Evolutionary conservation across 352 stramenopile genomes (phyloP), one percentile per base, ranked within the genome.

Genomic region (Phytopythium delawarense): DNA sequence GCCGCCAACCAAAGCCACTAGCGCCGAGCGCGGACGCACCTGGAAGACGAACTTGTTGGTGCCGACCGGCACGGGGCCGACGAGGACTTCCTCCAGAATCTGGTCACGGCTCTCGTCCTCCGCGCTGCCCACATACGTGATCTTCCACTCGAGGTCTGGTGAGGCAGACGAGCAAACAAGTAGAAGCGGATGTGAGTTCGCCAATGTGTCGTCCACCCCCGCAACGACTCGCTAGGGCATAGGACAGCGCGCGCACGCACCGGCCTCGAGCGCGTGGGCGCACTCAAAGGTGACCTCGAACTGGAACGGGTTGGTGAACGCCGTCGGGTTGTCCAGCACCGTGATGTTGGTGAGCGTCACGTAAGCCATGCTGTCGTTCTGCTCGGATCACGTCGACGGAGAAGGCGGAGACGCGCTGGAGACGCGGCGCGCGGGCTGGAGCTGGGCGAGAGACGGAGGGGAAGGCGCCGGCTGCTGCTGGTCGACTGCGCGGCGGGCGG

Each of bases 251-350:
- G 21, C 44, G 7, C 20, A 79, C 78, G 70, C 61, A 93, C 87
- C 91, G 60, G 98, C 96, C 63, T 98, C 88, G 4, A 99, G 84
- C 60, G 96, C 87, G 74, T 98, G 92, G 39, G 98, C 80, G 71
- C 96, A 99, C 80, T 99, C 98, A 80, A 99, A 99, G 2, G 97
- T 99, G 70, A 99, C 98, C 77, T 99, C 96, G 76, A 99, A 99
- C 76, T 98, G 94, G 79, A 99, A 99, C 20, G 96, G 96, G 78
- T 98, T 99, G n/a, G 83, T 95, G 73, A 99, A 99, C 52, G 79
- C 81, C 54, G 92, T 97, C 30, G 98, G 98, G 85, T 99, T 99
- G 76, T 99, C 96, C 48, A 99, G 83, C 61, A 99, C 96, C n/a
- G 92, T 94, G 66, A 98, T 96, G 77, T 97, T 96, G 42, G 88